These are phyloP conservation scores for Cladosporium sp. DNA, from an alignment of 2,329 filamentous ascomycete species.

Conservation along the genomic window DNA sequence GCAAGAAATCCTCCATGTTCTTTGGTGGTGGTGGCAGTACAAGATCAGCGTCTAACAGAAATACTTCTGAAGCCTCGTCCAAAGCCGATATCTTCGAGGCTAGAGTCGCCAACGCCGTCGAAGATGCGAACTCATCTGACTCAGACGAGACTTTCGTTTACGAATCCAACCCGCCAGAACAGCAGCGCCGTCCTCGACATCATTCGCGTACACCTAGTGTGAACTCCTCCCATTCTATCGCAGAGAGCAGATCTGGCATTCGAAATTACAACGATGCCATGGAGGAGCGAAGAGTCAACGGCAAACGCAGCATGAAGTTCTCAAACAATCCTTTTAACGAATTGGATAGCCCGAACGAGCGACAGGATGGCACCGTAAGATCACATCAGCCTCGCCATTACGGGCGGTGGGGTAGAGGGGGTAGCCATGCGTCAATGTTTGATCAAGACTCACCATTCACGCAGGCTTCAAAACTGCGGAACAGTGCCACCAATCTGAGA, in stretches of 20 bases:
- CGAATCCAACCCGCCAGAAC: constrained; percentile 84
- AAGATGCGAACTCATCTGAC: constrained; percentile 94
- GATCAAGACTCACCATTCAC: constrained; percentile 78
- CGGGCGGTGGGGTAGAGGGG: constrained; percentile 73
- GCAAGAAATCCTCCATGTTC: constrained; percentile 7
- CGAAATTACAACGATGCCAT: constrained; percentile 68
- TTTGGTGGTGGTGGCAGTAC: constrained; percentile 21
- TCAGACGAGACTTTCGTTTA: constrained; percentile 99
- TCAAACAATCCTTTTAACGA: constrained; percentile 73
- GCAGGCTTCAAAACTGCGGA: constrained; percentile 65
- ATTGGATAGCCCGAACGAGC: constrained; percentile 49
- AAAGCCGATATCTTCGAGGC: constrained; percentile 98
- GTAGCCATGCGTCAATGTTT: constrained; percentile 69
- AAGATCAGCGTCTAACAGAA: constrained; percentile 30
- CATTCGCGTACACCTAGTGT: constrained; percentile 94
- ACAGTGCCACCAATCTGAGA: constrained; percentile 46
- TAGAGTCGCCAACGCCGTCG: constrained; percentile 91
- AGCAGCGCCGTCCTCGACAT: constrained; percentile 66
- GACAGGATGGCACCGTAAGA: constrained; percentile 45
- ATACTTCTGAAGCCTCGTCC: constrained; percentile 64
- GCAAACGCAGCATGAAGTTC: constrained; percentile 97
- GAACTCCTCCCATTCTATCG: constrained; percentile 73
- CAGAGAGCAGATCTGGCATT: constrained; percentile 58
- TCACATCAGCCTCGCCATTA: constrained; percentile 76
- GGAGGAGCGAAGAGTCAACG: constrained; percentile 60